A percentile compares a stretch with the other conserved stretches of the same genome.
Evolutionary conservation across 139 green algal species (phyloP).

Genomic region (Limnomonas spitsbergensis): DNA sequence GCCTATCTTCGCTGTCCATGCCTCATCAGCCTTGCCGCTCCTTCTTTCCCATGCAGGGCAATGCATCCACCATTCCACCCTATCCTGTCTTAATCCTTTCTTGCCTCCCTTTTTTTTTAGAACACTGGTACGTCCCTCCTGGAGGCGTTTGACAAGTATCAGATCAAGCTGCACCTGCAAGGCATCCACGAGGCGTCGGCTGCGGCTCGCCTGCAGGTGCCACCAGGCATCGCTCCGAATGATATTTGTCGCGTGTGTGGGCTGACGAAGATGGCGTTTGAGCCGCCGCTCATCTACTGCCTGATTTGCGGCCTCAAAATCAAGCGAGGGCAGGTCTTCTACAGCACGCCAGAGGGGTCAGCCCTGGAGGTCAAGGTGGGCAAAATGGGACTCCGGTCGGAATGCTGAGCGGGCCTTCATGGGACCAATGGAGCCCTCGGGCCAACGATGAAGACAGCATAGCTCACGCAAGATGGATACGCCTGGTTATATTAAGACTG

Average conservation of each 20-base stretch:
- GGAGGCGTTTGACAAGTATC: slow-evolving; percentile 78
- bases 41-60: too few species aligned
- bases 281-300: slow-evolving; percentile 94
- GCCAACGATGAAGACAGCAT: too few species aligned
- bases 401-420: neutral
- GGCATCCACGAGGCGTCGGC: slow-evolving; percentile 40
- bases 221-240: neutral
- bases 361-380: slow-evolving; percentile 5
- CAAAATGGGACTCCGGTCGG: neutral
- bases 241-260: slow-evolving; percentile 11
- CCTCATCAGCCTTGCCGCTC: too few species aligned
- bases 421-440: too few species aligned
- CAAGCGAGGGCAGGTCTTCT: slow-evolving; percentile 85
- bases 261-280: slow-evolving; percentile 81
- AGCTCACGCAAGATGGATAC: too few species aligned
- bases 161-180: slow-evolving; percentile 79
- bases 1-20: too few species aligned
- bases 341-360: slow-evolving; percentile 37
- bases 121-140: slow-evolving; percentile 83
- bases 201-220: neutral
- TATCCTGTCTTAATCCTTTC: too few species aligned
- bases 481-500: too few species aligned
- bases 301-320: slow-evolving; percentile 82
- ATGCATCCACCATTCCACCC: too few species aligned
- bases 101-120: too few species aligned